Evolutionary conservation across 768 basidiomycete genomes (phyloP), one percentile per base, ranked within the genome.

Genomic region (Mycena polygramma): DNA sequence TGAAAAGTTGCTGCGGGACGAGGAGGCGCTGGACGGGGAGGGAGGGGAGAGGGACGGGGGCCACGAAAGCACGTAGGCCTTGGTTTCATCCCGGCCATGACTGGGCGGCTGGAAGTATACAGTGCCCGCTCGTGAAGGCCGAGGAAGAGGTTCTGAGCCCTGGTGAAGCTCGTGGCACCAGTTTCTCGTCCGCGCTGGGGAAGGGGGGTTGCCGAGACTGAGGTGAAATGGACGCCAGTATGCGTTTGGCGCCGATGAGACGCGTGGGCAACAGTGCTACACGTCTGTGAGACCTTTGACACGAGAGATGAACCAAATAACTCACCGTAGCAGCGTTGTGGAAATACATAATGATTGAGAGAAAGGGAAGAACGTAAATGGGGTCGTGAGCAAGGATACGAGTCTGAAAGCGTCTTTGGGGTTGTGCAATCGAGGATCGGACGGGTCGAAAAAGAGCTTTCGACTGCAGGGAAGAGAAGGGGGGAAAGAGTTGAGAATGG

Each of bases 311-410:
- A 43, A 7, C 35, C 41, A 30, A 46, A 35, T 1, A 49, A 36
- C 61, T 20, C 35, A 69, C 68, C n/a, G 68, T 63, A 22, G 68
- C 62, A n/a, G 17, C 62, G 51, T 63, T 69, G 55, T 69, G 62
- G 62, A 69, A 69, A 53, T 58, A 63, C 68, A 70, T 70, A 22
- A 24, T 65, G 30, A 20, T 41, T 39, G 57, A 19, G 45, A 64
- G 15, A n/a, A 52, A 24, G 37, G 53, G 26, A 37, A 35, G 43
- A 20, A 24, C 19, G 7, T 11, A 48, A 53, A 52, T 45, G 10
- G 43, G 63, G 9, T 46, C 20, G 63, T 55, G 46, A 35, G 35
- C 24, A 55, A 19, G 30, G 30, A 30, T 30, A 30, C 30, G 30
- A 30, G 57, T 46, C 45, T 51, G 46, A 55, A 36, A 53, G 65